A percentile compares a stretch with the other conserved stretches of the same genome.
Conservation (phyloP, 495 filamentous ascomycete species). For the Collariella sp. region DNA sequence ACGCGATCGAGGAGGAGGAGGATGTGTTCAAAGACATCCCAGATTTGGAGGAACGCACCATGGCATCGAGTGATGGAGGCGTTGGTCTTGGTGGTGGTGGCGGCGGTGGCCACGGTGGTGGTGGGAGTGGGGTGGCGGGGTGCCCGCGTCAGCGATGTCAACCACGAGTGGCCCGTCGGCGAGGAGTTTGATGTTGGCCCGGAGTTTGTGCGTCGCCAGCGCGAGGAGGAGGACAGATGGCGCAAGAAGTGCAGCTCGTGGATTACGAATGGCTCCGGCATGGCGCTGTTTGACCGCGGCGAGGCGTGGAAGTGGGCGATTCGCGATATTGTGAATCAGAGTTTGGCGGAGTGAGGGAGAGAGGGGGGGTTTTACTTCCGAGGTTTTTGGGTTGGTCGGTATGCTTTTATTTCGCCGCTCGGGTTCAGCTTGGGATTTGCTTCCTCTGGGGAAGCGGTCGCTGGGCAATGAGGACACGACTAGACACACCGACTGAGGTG, state of each 20-base stretch:
- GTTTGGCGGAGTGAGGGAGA: constrained; percentile 13
- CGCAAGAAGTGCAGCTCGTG: constrained; percentile 72
- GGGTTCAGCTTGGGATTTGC: no score
- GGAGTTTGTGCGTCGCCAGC: constrained; percentile 79
- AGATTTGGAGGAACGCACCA: constrained; percentile 43
- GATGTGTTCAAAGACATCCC: constrained; percentile 49
- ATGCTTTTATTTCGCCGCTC: not conserved
- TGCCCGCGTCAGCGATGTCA: constrained; percentile 44
- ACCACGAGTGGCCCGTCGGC: constrained; percentile 75
- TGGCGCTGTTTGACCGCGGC: constrained; percentile 27
- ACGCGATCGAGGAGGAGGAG: constrained; percentile 59
- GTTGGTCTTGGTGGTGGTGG: no score
- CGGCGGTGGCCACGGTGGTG: no score
- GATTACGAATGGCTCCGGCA: constrained; percentile 40
- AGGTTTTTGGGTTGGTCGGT: not conserved
- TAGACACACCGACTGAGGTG: no score
- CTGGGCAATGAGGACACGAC: no score
- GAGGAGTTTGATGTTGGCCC: constrained; percentile 98
- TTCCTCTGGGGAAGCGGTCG: no score
- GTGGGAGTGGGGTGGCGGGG: not conserved
- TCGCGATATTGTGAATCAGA: constrained; percentile 37
- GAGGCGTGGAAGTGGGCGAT: constrained; percentile 44
- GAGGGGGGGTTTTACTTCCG: not conserved
- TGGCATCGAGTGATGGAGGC: constrained; percentile 32
- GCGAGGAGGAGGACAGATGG: constrained; percentile 90